Conservation (phyloP, 805 yeast genomes). For the Pichia scutulata region DNA sequence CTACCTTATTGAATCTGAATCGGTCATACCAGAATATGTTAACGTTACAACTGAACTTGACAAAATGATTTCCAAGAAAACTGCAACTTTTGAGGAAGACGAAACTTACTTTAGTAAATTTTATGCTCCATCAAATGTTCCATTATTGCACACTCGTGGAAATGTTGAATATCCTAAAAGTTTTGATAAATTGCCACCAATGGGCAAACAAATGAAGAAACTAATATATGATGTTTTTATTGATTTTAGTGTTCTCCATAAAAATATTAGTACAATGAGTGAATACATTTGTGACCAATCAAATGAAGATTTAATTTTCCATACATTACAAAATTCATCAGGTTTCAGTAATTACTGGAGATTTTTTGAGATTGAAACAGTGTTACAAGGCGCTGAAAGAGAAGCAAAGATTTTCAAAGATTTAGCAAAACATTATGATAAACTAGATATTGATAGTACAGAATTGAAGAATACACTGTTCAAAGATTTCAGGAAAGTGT, state of each 20-base stretch:
- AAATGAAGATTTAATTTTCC: slow-evolving; percentile 11
- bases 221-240: slow-evolving; percentile 25
- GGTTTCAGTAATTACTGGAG: slow-evolving; percentile 25
- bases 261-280: slow-evolving; percentile 17
- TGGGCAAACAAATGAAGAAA: slow-evolving; percentile 22
- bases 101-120: slow-evolving; percentile 20
- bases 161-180: slow-evolving; percentile 18
- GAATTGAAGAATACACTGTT: slow-evolving; percentile 5
- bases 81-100: slow-evolving; percentile 18
- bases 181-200: slow-evolving; percentile 9
- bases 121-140: slow-evolving; percentile 19
- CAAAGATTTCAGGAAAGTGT: slow-evolving; percentile 8
- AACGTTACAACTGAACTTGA: slow-evolving; percentile 1
- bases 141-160: slow-evolving; percentile 17
- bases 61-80: neutral
- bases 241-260: slow-evolving; percentile 20
- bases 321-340: slow-evolving; percentile 19
- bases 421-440: neutral
- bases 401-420: neutral
- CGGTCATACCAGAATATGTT: slow-evolving; percentile 1
- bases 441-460: neutral
- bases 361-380: slow-evolving; percentile 20
- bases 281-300: slow-evolving; percentile 22
- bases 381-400: slow-evolving; percentile 12
- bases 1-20: neutral